phyloP scores from a whole-genome alignment of 2,329 filamentous ascomycete genomes.

The Penicillium olsonii region DNA sequence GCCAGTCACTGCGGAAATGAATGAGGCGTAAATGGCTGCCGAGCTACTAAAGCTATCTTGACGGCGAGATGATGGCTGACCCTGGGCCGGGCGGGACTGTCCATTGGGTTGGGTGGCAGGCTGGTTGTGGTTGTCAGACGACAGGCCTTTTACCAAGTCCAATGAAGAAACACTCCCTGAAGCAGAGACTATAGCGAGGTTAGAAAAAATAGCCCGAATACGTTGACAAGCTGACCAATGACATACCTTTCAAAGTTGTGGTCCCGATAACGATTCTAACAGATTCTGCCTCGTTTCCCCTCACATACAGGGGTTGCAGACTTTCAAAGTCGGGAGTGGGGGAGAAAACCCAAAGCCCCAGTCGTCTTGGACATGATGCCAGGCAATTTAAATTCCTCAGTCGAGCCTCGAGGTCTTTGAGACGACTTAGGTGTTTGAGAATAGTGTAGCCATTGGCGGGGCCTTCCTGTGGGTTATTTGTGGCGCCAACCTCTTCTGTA shows the following conservation, averaged over 20 bases:
- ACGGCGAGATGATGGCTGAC: conserved; percentile 26
- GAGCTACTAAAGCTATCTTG: conserved; percentile 34
- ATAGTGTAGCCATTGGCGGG: conserved; percentile 40
- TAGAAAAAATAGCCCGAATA: neutral
- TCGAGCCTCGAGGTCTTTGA: conserved; percentile 41
- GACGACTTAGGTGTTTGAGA: conserved; percentile 40
- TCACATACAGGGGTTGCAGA: conserved; percentile 30
- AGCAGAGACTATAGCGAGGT: conserved; percentile 32
- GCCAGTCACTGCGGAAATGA: conserved; percentile 42
- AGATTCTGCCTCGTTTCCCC: conserved; percentile 26
- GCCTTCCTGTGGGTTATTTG: conserved; percentile 32
- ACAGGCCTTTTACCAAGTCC: conserved; percentile 40
- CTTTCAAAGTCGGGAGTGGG: conserved; percentile 40
- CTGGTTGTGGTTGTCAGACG: conserved; percentile 30
- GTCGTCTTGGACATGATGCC: conserved; percentile 40
- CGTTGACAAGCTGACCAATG: neutral
- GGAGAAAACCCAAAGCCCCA: conserved; percentile 45
- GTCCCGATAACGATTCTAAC: conserved; percentile 34
- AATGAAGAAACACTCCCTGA: conserved; percentile 36
- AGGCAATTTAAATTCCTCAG: conserved; percentile 40
- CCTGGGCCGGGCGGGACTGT: conserved; percentile 27
- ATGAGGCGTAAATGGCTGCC: conserved; percentile 41
- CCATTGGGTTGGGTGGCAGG: conserved; percentile 20
- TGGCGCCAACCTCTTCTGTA: conserved; percentile 37
- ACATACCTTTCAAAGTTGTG: conserved; percentile 36